Conservation (phyloP, 257 asterid genomes). For the Ehretia macrophylla region DNA sequence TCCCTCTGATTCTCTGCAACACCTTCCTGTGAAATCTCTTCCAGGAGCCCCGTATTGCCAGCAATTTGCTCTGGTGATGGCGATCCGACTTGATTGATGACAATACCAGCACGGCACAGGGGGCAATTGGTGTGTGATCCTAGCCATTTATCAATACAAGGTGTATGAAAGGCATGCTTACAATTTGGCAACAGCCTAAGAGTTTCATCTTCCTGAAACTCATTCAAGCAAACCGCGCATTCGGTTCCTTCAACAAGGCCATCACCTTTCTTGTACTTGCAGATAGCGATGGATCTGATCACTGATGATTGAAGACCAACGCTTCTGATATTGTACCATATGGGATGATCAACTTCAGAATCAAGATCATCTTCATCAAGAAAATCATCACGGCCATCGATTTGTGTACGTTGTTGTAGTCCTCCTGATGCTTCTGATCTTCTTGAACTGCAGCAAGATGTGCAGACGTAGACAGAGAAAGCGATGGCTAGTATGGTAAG, state of each 20-base stretch:
- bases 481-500: constrained; percentile 37
- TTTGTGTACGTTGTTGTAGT: constrained; percentile 7
- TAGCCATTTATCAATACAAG: constrained; percentile 92
- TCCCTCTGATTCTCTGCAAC: constrained; percentile 19
- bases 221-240: constrained; percentile 77
- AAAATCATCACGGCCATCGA: constrained; percentile 17
- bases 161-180: constrained; percentile 73
- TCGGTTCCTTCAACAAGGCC: constrained; percentile 64
- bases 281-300: constrained; percentile 54
- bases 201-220: constrained; percentile 62
- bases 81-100: background rate
- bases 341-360: constrained; percentile 59
- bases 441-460: constrained; percentile 8
- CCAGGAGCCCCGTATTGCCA: constrained; percentile 19
- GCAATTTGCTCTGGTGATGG: constrained; percentile 9
- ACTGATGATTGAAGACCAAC: constrained; percentile 61
- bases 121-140: constrained; percentile 79
- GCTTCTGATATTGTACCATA: constrained; percentile 79
- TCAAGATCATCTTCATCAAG: constrained; percentile 49
- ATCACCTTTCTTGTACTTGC: constrained; percentile 48
- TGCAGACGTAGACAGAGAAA: constrained; percentile 31
- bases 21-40: constrained; percentile 17
- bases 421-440: background rate
- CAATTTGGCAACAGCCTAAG: constrained; percentile 69
- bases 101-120: constrained; percentile 65